phyloP scores from a whole-genome alignment of 306 rosid species.

The Sicyos baderoa region DNA sequence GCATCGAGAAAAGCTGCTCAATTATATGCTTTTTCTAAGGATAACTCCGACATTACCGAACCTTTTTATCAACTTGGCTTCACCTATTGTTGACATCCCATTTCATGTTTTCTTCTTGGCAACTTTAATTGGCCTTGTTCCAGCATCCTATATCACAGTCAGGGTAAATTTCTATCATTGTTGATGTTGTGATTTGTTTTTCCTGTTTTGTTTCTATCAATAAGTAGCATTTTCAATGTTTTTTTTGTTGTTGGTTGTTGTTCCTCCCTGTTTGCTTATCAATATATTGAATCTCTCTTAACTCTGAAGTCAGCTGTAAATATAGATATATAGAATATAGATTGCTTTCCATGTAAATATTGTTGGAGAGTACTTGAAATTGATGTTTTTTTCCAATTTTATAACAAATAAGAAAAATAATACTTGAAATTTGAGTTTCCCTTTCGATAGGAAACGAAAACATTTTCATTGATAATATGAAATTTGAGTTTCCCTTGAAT shows the following conservation, averaged over 20 bases:
- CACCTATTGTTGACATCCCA: conserved; percentile 94
- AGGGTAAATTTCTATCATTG: conserved; percentile 43
- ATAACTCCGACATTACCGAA: conserved; percentile 90
- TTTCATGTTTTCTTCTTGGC: conserved; percentile 90
- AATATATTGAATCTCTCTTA: neutral
- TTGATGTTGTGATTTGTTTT: conserved; percentile 1
- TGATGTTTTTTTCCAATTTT: neutral
- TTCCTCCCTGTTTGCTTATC: neutral
- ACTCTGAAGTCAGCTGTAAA: neutral
- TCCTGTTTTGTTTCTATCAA: neutral
- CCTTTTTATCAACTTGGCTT: conserved; percentile 96
- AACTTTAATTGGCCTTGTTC: conserved; percentile 79
- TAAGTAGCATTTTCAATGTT: neutral
- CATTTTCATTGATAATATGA: neutral
- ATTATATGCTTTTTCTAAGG: conserved; percentile 97
- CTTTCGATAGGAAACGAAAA: too few relatives aligned
- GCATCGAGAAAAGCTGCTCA: conserved; percentile 83
- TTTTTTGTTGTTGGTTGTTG: neutral
- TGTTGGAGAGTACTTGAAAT: conserved; percentile 6
- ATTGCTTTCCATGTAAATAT: neutral
- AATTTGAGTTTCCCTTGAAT: neutral
- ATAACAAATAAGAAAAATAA: neutral
- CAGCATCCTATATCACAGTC: conserved; percentile 89
- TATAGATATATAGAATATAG: neutral
- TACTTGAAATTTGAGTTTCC: neutral